Conservation (phyloP, 192 early-diverging fungal genomes). For the Entomortierella parvispora region DNA sequence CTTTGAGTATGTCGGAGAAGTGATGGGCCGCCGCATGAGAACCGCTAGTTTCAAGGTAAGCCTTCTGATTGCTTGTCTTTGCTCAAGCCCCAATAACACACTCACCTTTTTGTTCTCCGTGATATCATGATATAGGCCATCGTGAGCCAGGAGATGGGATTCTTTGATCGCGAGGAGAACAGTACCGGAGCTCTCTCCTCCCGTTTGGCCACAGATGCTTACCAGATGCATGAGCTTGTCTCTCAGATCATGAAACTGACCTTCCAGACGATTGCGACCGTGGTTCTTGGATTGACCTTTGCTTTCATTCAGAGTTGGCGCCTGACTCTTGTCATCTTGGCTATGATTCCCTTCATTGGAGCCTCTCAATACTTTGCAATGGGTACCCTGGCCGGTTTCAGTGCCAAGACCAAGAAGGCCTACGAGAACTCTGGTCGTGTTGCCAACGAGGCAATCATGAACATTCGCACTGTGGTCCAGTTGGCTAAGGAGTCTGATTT, state of each 20-base stretch:
- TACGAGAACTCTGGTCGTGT: slow-evolving; percentile 75
- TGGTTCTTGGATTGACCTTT: slow-evolving; percentile 37
- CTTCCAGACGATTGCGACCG: slow-evolving; percentile 53
- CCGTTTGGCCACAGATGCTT: slow-evolving; percentile 83
- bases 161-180: slow-evolving; percentile 82
- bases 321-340: slow-evolving; percentile 71
- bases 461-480: slow-evolving; percentile 86
- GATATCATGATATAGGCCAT: slow-evolving; percentile 55
- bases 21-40: slow-evolving; percentile 50
- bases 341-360: slow-evolving; percentile 73
- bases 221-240: slow-evolving; percentile 68
- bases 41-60: slow-evolving; percentile 38
- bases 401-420: slow-evolving; percentile 63
- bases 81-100: background rate
- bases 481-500: slow-evolving; percentile 65
- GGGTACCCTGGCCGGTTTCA: slow-evolving; percentile 55
- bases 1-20: slow-evolving; percentile 40
- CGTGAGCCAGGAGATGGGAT: slow-evolving; percentile 87
- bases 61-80: background rate
- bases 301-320: slow-evolving; percentile 70
- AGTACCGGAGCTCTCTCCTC: slow-evolving; percentile 84
- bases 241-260: slow-evolving; percentile 64
- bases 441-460: slow-evolving; percentile 85
- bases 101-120: background rate
- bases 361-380: slow-evolving; percentile 74